Evolutionary conservation across 306 rosid genomes (phyloP).

Genomic region (Phaseolus lunatus): DNA sequence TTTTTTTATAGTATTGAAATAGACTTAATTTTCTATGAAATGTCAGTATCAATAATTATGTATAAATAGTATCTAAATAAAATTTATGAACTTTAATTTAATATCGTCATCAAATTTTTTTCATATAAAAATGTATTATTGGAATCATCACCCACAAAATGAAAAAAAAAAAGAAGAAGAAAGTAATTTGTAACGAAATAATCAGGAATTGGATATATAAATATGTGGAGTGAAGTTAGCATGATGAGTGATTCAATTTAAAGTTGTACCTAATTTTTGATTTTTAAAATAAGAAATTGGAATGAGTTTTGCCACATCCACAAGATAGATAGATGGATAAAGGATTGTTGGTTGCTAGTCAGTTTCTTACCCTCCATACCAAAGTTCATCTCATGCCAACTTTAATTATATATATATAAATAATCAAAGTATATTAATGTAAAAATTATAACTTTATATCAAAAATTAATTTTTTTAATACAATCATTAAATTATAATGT

Average conservation of each 20-base stretch:
- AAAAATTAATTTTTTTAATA: too few relatives aligned
- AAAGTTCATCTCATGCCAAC: constrained; percentile 21
- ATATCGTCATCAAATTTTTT: not conserved
- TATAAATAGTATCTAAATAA: not conserved
- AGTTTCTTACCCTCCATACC: constrained; percentile 37
- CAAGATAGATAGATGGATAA: constrained; percentile 2
- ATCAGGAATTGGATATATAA: too few relatives aligned
- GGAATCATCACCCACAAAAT: not conserved
- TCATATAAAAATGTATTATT: not conserved
- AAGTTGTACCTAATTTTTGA: constrained; percentile 2
- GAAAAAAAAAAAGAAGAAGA: too few relatives aligned
- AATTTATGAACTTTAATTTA: not conserved
- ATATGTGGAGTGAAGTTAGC: not conserved
- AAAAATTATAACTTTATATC: too few relatives aligned
- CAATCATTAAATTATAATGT: too few relatives aligned
- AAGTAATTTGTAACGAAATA: too few relatives aligned
- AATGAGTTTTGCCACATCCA: constrained; percentile 20
- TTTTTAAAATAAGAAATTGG: not conserved
- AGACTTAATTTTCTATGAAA: too few relatives aligned
- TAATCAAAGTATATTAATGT: too few relatives aligned
- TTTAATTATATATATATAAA: too few relatives aligned
- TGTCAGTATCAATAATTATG: not conserved
- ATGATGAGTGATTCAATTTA: not conserved
- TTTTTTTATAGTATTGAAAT: too few relatives aligned
- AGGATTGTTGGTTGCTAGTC: constrained; percentile 41